phyloP scores from a whole-genome alignment of 345 rosid species.

The Euphorbia lathyris region DNA sequence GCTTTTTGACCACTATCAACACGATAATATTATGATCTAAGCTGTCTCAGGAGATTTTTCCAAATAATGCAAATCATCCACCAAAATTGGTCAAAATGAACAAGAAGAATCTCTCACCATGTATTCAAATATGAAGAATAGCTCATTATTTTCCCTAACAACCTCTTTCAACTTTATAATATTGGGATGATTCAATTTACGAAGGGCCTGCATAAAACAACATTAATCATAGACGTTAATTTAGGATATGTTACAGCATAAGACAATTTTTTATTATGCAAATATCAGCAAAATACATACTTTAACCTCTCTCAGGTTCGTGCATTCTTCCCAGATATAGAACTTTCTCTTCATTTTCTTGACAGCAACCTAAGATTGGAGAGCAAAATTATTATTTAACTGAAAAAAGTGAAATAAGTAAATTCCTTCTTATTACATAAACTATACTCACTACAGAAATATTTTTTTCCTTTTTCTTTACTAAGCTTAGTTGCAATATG shows the following conservation, averaged over 20 bases:
- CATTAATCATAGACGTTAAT: background rate
- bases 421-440: background rate
- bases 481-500: background rate
- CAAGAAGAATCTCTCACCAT: conserved; percentile 53
- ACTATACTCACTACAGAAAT: background rate
- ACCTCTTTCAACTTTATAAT: conserved; percentile 89
- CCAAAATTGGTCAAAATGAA: conserved; percentile 1
- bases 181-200: conserved; percentile 77
- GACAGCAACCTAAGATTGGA: conserved; percentile 71
- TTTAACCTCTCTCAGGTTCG: conserved; percentile 89
- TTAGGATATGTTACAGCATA: background rate
- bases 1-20: background rate
- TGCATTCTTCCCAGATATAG: conserved; percentile 89
- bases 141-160: conserved; percentile 78
- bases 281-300: conserved; percentile 30
- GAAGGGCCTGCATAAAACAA: conserved; percentile 70
- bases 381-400: conserved; percentile 1
- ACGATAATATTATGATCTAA: background rate
- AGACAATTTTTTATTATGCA: background rate
- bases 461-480: background rate
- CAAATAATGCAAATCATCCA: background rate
- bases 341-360: conserved; percentile 95
- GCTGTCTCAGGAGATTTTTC: background rate
- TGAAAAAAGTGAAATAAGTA: background rate
- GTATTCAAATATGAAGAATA: conserved; percentile 90